Base-by-base conservation (phyloP, 805 yeast species). In the Priceomyces castillae region DNA sequence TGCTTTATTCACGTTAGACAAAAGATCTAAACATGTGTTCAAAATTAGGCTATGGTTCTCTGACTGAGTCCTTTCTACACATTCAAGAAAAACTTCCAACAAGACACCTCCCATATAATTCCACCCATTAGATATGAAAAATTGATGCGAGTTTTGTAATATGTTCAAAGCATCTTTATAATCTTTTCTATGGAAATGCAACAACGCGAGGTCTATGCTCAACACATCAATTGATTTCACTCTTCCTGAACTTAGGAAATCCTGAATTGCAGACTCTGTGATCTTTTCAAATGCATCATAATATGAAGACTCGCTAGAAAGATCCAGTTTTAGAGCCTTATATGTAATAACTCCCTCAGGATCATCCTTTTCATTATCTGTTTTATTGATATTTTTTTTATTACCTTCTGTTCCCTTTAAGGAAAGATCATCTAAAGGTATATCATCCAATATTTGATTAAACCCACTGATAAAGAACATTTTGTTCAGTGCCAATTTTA, bases 51-150 rank as follows among this genome's bases (percentile, higher is more conserved):
- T 56, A 5, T 50, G 43, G 2, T 62, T 54, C 10, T 53, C 48
- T 4, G 54, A 42, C 51, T 56, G 37, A 61, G 50, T 19, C 20
- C 75, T 65, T 47, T 78, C 78, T 30, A 90, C 69, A 53, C 96
- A 88, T 31, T 80, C 80, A 22, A 86, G 73, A 56, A 83, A 89
- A 1, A 82, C 68, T 50, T 79, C 80, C 30, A 88, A 69, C 14
- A 92, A 62, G n/a, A 75, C 64, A 4, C 80, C 73, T 1, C 95
- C 86, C 56, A 89, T 78, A 36, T 67, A 61, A 40, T 77, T 77
- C 97, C 97, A 90, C 1, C 90, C 88, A 37, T 82, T 78, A 15
- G 73, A 63, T 6, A 77, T 73, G 54, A 86, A 90, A 43, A 80
- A 80, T 30, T 77, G 80, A 37, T 86, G 87, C 2, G 94, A 81